Evolutionary conservation across 345 rosid genomes (phyloP), one percentile per base, ranked within the genome.

Genomic region (Nasturtium officinale): DNA sequence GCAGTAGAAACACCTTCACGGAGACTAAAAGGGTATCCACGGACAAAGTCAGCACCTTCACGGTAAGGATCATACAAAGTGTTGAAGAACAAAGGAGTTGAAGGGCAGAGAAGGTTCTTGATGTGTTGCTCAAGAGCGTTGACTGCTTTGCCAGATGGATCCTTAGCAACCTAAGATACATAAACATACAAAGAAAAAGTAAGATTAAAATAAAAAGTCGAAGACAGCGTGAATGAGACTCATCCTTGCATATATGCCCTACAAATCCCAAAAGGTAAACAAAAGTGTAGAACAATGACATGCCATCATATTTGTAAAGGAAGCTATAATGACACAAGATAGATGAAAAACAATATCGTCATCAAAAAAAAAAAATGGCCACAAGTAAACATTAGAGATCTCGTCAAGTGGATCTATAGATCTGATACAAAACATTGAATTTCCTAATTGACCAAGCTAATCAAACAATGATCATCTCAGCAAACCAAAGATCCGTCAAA

Each of bases 71-170:
- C 98, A 42, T 94, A 94, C 53, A 94, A 81, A 58, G 98, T 94
- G 82, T 94, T 94, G 95, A 94, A 94, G 86, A 91, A 94, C 67
- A 85, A 78, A 5, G 98, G 98, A 11, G 98, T 83, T n/a, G 97
- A 91, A 51, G 98, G 96, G 4, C 70, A 78, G 9, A 89, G 88
- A 38, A 94, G 82, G 80, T 91, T 94, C 88, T 88, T 89, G 82
- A 94, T 89, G 80, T 94, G 99, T 83, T 89, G 99, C 85, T 88
- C 90, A 8, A 94, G 96, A 8, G 97, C 96, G 68, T 94, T 91
- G 17, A 89, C 79, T 7, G 89, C 84, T 76, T 89, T 84, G 9
- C 93, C 97, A 42, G 88, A 71, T 59, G 98, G 98, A 60, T 91
- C 92, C 78, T 91, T 84, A 0, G 96, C 98, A 76, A 94, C 97